Percentiles rank a stretch among this genome's conserved stretches.
Conservation (phyloP, 768 basidiomycete genomes). For the Suillus alpinus region DNA sequence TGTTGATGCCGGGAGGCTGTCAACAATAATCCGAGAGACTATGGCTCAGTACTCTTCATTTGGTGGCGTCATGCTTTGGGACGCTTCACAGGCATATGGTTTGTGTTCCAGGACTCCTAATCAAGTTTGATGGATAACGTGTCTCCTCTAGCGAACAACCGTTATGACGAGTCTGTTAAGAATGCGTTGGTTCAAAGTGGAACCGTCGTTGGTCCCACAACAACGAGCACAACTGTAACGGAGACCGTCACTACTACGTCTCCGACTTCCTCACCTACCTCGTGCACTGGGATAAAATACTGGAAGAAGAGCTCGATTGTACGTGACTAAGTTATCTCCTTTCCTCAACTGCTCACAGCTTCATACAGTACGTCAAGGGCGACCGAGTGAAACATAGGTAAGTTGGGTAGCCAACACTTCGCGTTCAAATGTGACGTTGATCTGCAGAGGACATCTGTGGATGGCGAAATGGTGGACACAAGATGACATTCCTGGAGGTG, state of each 20-base stretch:
- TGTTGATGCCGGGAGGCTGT: conserved; percentile 29
- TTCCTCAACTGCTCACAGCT: conserved; percentile 48
- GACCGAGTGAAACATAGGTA: conserved; percentile 50
- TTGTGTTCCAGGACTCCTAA: background rate
- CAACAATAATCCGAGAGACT: conserved; percentile 31
- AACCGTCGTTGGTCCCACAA: conserved; percentile 21
- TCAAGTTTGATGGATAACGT: too few species aligned
- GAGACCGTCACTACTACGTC: conserved; percentile 16
- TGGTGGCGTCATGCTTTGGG: conserved; percentile 46
- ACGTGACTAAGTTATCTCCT: conserved; percentile 26
- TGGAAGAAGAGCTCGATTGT: conserved; percentile 7
- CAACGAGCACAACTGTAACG: conserved; percentile 11
- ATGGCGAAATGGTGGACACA: conserved; percentile 66
- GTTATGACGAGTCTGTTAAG: conserved; percentile 62
- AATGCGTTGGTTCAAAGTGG: conserved; percentile 30
- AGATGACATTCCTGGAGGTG: conserved; percentile 47
- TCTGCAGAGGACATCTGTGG: conserved; percentile 30
- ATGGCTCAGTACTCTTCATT: conserved; percentile 41
- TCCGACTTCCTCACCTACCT: conserved; percentile 14
- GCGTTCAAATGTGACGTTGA: conserved; percentile 5
- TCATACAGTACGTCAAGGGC: conserved; percentile 57
- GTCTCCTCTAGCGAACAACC: conserved; percentile 43
- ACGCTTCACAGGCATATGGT: conserved; percentile 41
- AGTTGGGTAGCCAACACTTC: conserved; percentile 12
- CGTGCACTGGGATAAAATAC: conserved; percentile 19